Base-by-base conservation (phyloP, 148 eudicot genomes). In the Polygonum maritimum region DNA sequence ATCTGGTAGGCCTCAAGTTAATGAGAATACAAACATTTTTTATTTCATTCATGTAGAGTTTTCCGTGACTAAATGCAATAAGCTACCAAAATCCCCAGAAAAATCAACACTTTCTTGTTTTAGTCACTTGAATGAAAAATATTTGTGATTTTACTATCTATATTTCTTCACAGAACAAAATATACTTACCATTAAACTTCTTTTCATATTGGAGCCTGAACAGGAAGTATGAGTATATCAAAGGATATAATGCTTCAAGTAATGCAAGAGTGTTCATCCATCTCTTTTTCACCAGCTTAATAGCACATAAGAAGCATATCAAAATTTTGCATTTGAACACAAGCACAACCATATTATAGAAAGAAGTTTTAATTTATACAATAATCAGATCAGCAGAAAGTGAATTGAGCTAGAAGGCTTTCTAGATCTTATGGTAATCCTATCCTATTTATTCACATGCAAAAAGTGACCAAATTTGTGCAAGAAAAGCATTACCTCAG, bases 381-480 rank as follows among this genome's bases (percentile, higher is more conserved):
- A 36, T 36, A 67, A 67, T 67, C n/a, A 67, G 7, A 67, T 19
- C 45, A 10, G 19, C 19, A 67, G 19, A 67, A 62, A 62, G 15
- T 13, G 71, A 67, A n/a, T n/a, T n/a, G n/a, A 15, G 41, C 44
- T 35, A 36, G 45, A 67, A 67, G 45, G 71, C 45, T 10, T 18
- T 65, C 51, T 63, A 76, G 80, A 75, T 65, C 97, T 88, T 85
- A 94, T n/a, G n/a, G n/a, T n/a, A n/a, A n/a, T n/a, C n/a, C n/a
- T n/a, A n/a, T n/a, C n/a, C n/a, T n/a, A n/a, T n/a, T n/a, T n/a
- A n/a, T n/a, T n/a, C n/a, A n/a, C n/a, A n/a, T n/a, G n/a, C n/a
- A n/a, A n/a, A n/a, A n/a, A n/a, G 67, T 60, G 35, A 10, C 4
- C 13, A 67, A 14, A 44, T 6, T 8, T 18, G 60, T 19, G 19